These are phyloP conservation scores for Hypericum perforatum DNA, from an alignment of 345 rosid species.

Conservation along the genomic window DNA sequence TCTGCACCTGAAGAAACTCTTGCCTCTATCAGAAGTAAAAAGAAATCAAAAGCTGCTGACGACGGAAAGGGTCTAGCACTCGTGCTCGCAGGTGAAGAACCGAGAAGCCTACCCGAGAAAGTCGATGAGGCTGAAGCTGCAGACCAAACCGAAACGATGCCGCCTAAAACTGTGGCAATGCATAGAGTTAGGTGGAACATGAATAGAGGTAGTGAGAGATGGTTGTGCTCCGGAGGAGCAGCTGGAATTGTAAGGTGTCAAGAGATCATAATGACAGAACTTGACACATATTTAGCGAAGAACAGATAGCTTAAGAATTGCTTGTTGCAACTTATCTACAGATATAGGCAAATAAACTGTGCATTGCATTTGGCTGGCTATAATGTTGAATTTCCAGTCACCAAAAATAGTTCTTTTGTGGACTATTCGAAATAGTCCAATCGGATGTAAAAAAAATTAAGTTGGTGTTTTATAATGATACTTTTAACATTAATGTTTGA, in stretches of 20 bases:
- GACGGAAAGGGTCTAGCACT: constrained; percentile 16
- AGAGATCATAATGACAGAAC: constrained; percentile 28
- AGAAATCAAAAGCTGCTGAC: constrained; percentile 21
- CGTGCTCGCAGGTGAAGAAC: constrained; percentile 14
- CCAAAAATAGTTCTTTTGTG: too few species aligned
- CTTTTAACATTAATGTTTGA: too few species aligned
- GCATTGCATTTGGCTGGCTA: too few species aligned
- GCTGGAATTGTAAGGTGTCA: constrained; percentile 78
- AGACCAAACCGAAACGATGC: constrained; percentile 24
- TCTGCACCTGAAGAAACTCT: constrained; percentile 31
- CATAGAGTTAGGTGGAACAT: constrained; percentile 76
- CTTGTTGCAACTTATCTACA: too few species aligned
- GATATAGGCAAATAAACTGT: too few species aligned
- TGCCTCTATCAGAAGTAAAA: constrained; percentile 17
- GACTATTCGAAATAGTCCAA: too few species aligned
- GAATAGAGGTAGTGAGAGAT: constrained; percentile 83
- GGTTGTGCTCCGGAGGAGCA: constrained; percentile 84
- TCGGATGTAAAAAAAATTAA: too few species aligned
- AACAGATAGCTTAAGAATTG: not conserved
- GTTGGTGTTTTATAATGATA: too few species aligned
- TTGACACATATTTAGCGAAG: constrained; percentile 8
- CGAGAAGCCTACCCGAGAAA: constrained; percentile 4
- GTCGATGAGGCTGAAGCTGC: constrained; percentile 13
- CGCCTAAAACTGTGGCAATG: constrained; percentile 54
- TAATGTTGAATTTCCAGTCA: too few species aligned